Percentiles rank a stretch among this genome's conserved stretches.
Conservation (phyloP, 805 yeast species). For the Barnettozyma populi region DNA sequence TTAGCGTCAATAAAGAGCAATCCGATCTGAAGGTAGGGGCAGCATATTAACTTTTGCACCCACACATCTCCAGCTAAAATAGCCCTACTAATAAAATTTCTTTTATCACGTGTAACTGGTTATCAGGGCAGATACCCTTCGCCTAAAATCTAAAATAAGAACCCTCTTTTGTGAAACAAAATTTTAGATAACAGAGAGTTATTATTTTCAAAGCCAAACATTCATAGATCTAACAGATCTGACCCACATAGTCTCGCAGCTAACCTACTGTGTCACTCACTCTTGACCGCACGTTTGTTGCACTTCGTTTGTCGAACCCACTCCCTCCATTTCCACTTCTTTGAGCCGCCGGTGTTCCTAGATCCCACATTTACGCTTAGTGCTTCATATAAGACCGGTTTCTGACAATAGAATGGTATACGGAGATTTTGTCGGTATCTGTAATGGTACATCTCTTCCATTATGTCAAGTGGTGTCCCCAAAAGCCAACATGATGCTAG, state of each 20-base stretch:
- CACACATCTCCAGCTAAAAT: not conserved
- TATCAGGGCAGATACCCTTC: not conserved
- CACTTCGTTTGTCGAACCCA: not conserved
- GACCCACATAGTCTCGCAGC: not conserved
- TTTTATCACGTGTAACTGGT: not conserved
- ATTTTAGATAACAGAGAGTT: too few species aligned
- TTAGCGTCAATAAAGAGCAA: not conserved
- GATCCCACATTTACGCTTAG: not conserved
- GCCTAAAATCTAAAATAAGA: not conserved
- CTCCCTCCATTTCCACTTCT: not conserved
- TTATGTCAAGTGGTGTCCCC: slow-evolving; percentile 72
- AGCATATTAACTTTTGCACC: not conserved
- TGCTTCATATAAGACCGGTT: not conserved
- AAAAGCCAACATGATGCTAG: slow-evolving; percentile 26
- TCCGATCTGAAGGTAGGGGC: not conserved
- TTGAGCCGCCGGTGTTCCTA: not conserved
- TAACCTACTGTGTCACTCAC: not conserved
- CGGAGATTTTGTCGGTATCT: slow-evolving; percentile 58
- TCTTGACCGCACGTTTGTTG: not conserved
- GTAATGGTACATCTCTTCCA: slow-evolving; percentile 68
- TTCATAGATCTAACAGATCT: not conserved
- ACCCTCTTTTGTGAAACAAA: not conserved
- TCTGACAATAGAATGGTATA: slow-evolving; percentile 42
- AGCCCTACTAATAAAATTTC: not conserved
- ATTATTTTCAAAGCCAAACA: not conserved